These are phyloP conservation scores for Eustoma russellianum DNA, from an alignment of 257 asterid species.

Conservation along the genomic window DNA sequence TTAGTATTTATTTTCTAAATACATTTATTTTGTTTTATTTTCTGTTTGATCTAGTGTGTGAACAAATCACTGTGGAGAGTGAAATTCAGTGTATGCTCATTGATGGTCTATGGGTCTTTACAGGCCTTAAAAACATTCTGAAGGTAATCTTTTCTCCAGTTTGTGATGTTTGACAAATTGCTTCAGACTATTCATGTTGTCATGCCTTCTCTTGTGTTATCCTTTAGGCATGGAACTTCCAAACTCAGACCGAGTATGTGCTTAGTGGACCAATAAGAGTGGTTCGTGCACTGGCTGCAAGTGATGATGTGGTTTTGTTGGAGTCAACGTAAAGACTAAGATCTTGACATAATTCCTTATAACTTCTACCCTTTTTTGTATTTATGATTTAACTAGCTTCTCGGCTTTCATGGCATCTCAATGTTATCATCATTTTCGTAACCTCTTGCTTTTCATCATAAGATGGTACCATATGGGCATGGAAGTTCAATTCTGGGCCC, in stretches of 20 bases:
- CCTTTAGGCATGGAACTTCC: constrained; percentile 43
- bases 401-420: not conserved
- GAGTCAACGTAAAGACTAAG: constrained; percentile 37
- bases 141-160: too few relatives aligned
- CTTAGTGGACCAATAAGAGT: constrained; percentile 34
- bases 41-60: too few relatives aligned
- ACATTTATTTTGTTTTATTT: too few relatives aligned
- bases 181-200: not conserved
- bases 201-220: not conserved
- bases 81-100: too few relatives aligned
- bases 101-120: too few relatives aligned
- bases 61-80: too few relatives aligned
- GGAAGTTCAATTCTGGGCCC: too few relatives aligned
- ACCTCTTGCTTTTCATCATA: constrained; percentile 10
- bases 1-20: too few relatives aligned
- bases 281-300: constrained; percentile 32
- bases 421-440: not conserved
- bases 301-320: constrained; percentile 42
- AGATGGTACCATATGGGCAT: constrained; percentile 44
- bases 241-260: constrained; percentile 22
- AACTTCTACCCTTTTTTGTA: not conserved
- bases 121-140: too few relatives aligned
- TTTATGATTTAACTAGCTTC: not conserved
- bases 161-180: too few relatives aligned
- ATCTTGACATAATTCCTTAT: not conserved